These are phyloP conservation scores for Plasmodium gonderi DNA, from an alignment of 169 alveolate species.

Conservation along the genomic window DNA sequence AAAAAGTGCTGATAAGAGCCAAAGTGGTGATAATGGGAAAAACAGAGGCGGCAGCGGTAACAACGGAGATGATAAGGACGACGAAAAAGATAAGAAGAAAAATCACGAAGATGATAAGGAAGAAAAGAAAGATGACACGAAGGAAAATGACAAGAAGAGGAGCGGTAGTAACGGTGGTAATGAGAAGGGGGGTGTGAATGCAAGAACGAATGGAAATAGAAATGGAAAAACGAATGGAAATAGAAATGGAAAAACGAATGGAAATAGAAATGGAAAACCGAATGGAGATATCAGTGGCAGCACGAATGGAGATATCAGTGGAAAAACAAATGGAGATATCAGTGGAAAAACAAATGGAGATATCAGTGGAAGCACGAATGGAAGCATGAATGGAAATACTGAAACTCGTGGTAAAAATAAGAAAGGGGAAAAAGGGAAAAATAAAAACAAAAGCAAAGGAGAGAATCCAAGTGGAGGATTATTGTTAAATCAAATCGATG, in stretches of 20 bases:
- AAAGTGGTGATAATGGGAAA: background rate
- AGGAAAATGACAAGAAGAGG: background rate
- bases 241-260: background rate
- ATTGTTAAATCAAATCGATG: background rate
- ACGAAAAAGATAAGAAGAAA: background rate
- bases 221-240: background rate
- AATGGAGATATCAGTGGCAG: background rate
- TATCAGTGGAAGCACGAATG: background rate
- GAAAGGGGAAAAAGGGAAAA: conserved; percentile 1
- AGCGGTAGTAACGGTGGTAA: background rate
- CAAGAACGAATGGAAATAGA: background rate
- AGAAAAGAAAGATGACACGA: conserved; percentile 14
- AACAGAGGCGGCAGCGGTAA: background rate
- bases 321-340: background rate
- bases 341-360: background rate
- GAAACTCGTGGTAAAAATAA: background rate
- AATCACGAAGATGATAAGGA: background rate
- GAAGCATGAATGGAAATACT: background rate
- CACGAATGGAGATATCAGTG: background rate
- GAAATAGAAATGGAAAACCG: background rate
- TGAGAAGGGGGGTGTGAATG: background rate
- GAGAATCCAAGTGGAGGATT: background rate
- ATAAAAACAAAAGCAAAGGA: background rate
- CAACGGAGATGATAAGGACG: background rate
- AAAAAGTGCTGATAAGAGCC: background rate